These are phyloP conservation scores for Barnettozyma botsteinii DNA, from an alignment of 805 yeast genomes.

Conservation along the genomic window DNA sequence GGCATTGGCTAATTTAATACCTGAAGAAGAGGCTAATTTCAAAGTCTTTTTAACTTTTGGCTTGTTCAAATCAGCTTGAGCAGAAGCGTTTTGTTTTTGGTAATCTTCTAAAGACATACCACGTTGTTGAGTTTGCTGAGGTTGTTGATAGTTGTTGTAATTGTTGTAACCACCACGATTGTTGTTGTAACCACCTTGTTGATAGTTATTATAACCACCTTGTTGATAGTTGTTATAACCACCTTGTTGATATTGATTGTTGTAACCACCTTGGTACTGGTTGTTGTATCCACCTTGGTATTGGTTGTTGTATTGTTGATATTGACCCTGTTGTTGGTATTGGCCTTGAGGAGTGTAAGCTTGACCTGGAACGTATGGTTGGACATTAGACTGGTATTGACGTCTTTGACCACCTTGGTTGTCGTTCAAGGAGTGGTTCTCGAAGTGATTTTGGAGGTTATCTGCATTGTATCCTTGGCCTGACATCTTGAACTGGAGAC, in stretches of 20 bases:
- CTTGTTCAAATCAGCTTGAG: slow-evolving; percentile 31
- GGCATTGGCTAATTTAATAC: slow-evolving; percentile 55
- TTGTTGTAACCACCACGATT: slow-evolving; percentile 18
- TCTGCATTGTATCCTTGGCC: slow-evolving; percentile 24
- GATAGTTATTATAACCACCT: slow-evolving; percentile 7
- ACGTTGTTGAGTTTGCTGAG: slow-evolving; percentile 30
- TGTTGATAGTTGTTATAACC: slow-evolving; percentile 12
- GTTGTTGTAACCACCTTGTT: slow-evolving; percentile 24
- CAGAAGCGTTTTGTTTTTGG: slow-evolving; percentile 48
- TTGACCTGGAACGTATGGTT: slow-evolving; percentile 39
- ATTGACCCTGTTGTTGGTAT: slow-evolving; percentile 5
- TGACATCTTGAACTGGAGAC: slow-evolving; percentile 18
- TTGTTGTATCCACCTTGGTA: slow-evolving; percentile 7
- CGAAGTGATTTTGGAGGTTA: slow-evolving; percentile 28
- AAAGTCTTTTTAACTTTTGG: slow-evolving; percentile 61
- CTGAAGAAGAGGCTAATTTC: slow-evolving; percentile 59
- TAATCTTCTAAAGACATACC: slow-evolving; percentile 81
- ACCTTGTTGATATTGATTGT: slow-evolving; percentile 17
- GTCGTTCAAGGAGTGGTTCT: slow-evolving; percentile 26
- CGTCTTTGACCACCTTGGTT: slow-evolving; percentile 23
- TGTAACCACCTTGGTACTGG: slow-evolving; percentile 16
- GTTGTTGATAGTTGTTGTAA: slow-evolving; percentile 20
- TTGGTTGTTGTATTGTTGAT: slow-evolving; percentile 19
- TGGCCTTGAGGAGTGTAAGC: slow-evolving; percentile 24
- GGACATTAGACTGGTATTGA: slow-evolving; percentile 40